Base-by-base conservation (phyloP, 345 rosid genomes). In the Syzygium grande region DNA sequence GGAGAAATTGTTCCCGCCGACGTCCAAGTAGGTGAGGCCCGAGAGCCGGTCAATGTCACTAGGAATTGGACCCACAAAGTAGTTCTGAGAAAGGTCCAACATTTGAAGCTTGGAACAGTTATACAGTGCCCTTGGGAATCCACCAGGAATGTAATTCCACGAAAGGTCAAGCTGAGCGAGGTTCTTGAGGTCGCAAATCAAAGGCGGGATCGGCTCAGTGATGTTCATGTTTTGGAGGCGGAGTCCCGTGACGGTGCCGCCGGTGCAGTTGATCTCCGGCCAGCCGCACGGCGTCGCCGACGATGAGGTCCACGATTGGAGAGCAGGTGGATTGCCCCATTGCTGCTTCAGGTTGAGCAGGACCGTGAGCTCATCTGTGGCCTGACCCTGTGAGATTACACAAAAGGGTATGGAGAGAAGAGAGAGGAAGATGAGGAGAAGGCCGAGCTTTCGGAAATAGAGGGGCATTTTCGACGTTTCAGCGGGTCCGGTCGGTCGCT, bases 51-150 rank as follows among this genome's bases (percentile, higher is more conserved):
- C 84, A 84, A 98, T 90, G 23, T 94, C 96, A 80, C n/a, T 88
- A 17, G 99, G 99, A 65, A 98, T 88, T 23, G 93, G 87, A 16
- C 98, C 97, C 41, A 89, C 95, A 84, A 98, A 95, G 78, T 38
- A 63, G 88, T 98, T 98, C 84, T 91, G 92, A 2, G 98, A 95
- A 56, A 98, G 92, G 89, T 96, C 93, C 14, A 98, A 90, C 3
- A 34, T 1, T 51, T 90, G 90, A 14, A 98, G 97, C 88, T 91
- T 94, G 17, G 92, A 87, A 89, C 99, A 98, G 43, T 90, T 92
- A 89, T 94, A 95, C 9, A 98, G 90, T 25, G 87, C 49, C 11
- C 29, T 90, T 16, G 99, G 99, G 84, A 96, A 96, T 51, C 86
- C 91, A 2, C 97, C 96, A 15, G 96, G 90, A 58, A 98, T 94